Percentiles rank a stretch among this genome's conserved stretches.
Evolutionary conservation across 352 stramenopile species (phyloP).

Genomic region (Pythium dissotocum): DNA sequence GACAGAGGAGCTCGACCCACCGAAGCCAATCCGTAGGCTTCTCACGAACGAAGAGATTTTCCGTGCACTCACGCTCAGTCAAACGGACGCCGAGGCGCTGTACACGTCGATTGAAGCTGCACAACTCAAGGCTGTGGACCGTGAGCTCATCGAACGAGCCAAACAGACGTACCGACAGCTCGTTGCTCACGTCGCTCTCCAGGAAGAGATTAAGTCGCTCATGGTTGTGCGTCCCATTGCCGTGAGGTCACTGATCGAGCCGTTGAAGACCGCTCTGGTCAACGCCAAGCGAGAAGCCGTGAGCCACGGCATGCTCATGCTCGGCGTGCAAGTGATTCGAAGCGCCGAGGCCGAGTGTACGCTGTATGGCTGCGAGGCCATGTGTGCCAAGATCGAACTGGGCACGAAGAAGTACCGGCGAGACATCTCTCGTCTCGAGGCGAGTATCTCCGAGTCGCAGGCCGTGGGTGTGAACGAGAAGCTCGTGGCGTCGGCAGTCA

Average conservation of each 20-base stretch:
- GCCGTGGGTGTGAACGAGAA: constrained; percentile 54
- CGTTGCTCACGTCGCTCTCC: constrained; percentile 63
- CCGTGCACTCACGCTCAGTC: constrained; percentile 51
- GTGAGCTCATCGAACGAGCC: constrained; percentile 47
- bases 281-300: constrained; percentile 54
- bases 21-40: constrained; percentile 16
- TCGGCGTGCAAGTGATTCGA: constrained; percentile 65
- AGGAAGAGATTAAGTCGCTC: constrained; percentile 81
- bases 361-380: constrained; percentile 71
- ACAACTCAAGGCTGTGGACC: constrained; percentile 61
- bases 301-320: constrained; percentile 49
- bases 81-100: constrained; percentile 72
- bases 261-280: constrained; percentile 56
- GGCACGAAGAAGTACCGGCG: constrained; percentile 50
- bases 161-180: constrained; percentile 70
- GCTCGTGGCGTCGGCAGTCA: constrained; percentile 43
- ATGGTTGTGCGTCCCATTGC: constrained; percentile 68
- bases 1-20: constrained; percentile 13
- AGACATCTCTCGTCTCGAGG: constrained; percentile 65
- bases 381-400: constrained; percentile 62
- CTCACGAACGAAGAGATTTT: constrained; percentile 47
- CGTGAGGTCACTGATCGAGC: constrained; percentile 65
- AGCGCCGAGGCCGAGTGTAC: constrained; percentile 78
- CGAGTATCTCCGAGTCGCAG: constrained; percentile 58
- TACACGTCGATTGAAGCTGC: constrained; percentile 74